Evolutionary conservation across 441 rosid genomes (phyloP), one percentile per base, ranked within the genome.

Genomic region (Biscutella laevigata): DNA sequence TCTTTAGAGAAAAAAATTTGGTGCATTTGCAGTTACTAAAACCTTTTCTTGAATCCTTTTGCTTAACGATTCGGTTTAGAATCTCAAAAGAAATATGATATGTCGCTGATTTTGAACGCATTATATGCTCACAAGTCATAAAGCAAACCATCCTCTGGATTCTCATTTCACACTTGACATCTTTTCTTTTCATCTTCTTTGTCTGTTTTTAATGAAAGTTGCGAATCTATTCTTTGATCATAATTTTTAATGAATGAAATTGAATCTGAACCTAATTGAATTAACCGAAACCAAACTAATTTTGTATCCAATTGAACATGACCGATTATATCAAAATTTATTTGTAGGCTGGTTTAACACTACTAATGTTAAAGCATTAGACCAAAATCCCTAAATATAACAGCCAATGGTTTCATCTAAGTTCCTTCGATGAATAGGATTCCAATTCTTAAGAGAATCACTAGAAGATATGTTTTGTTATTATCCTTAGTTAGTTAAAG

Each of bases 81-180:
- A n/a, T n/a, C n/a, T n/a, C n/a, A n/a, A n/a, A n/a, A n/a, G n/a
- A n/a, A n/a, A n/a, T n/a, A n/a, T n/a, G n/a, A n/a, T n/a, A n/a
- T n/a, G n/a, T n/a, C n/a, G n/a, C n/a, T n/a, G 33, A 64, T 17
- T 47, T 13, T 10, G 39, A 64, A 57, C 9, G 69, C 8, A 50
- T 64, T 58, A 57, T 57, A 50, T 57, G 58, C 63, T n/a, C n/a
- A n/a, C n/a, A n/a, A n/a, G n/a, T 57, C 46, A 36, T 26, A 48
- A 64, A 49, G 51, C 56, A 19, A 39, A 34, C 14, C 62, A 38
- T 46, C 19, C 5, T 57, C 17, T 27, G 0, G 57, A 56, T 64
- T 57, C 58, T 57, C 35, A 41, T 40, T 49, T 26, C 33, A 10
- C 51, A 47, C 20, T 48, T 55, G 14, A 47, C 16, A 11, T 37